Conservation (phyloP, 1,139 yeast genomes). For the Diutina scorzettiae region DNA sequence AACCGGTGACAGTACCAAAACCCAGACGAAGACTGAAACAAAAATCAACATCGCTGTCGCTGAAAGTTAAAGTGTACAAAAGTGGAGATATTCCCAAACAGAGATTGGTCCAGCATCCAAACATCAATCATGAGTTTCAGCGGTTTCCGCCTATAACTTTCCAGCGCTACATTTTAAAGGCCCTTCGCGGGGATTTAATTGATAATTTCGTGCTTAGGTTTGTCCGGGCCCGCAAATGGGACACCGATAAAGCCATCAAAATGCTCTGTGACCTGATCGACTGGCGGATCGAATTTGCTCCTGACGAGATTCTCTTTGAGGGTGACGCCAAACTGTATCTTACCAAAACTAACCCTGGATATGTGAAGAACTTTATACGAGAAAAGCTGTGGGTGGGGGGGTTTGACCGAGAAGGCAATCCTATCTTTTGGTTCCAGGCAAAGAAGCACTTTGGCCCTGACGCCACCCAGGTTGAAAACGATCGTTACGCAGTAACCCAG, state of each 20-base stretch:
- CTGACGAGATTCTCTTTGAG: slow-evolving; percentile 23
- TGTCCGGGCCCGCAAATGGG: slow-evolving; percentile 33
- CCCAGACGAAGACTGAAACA: background rate
- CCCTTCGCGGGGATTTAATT: slow-evolving; percentile 9
- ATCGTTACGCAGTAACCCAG: slow-evolving; percentile 25
- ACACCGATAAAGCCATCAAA: slow-evolving; percentile 19
- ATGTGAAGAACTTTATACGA: background rate
- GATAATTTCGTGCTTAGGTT: slow-evolving; percentile 14
- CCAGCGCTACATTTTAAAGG: background rate
- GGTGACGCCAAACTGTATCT: slow-evolving; percentile 24
- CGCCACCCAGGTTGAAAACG: slow-evolving; percentile 25
- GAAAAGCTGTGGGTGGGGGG: slow-evolving; percentile 27
- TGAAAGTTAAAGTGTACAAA: background rate
- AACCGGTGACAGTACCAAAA: background rate
- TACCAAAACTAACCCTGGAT: slow-evolving; percentile 7
- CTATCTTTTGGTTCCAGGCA: slow-evolving; percentile 29
- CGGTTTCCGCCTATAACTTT: background rate
- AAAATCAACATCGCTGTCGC: background rate
- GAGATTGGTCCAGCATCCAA: background rate
- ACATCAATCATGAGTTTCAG: background rate
- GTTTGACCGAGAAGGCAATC: slow-evolving; percentile 25
- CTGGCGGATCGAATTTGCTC: slow-evolving; percentile 25
- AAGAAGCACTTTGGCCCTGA: slow-evolving; percentile 30
- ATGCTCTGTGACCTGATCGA: slow-evolving; percentile 27
- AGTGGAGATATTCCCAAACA: background rate